phyloP scores from a whole-genome alignment of 768 basidiomycete species.

The Boletus tomentosulus region DNA sequence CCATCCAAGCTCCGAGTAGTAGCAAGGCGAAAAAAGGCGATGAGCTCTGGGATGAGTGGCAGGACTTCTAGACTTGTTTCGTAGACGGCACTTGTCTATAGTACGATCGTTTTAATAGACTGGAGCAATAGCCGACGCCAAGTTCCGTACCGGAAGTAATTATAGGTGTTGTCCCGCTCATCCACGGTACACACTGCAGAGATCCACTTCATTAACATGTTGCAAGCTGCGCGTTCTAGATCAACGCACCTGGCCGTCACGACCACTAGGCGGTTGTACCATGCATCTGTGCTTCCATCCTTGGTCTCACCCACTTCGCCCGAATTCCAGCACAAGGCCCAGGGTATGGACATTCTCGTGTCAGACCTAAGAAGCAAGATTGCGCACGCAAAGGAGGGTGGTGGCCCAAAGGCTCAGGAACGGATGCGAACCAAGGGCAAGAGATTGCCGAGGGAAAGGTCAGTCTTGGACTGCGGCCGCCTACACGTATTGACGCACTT shows the following conservation, averaged over 20 bases:
- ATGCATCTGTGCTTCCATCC: conserved; percentile 72
- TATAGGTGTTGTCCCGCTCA: not conserved
- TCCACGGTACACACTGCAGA: not conserved
- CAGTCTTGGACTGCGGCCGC: not conserved
- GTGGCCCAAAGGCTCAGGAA: conserved; percentile 69
- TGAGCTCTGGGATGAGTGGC: conserved; percentile 72
- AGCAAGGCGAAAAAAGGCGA: conserved; percentile 37
- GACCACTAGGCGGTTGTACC: conserved; percentile 41
- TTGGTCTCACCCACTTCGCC: conserved; percentile 63
- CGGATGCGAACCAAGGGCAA: conserved; percentile 78
- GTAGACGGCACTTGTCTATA: not conserved
- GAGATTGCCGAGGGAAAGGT: conserved; percentile 82
- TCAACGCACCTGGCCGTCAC: conserved; percentile 4
- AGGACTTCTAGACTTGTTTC: conserved; percentile 56
- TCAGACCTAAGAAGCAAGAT: conserved; percentile 59
- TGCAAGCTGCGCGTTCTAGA: conserved; percentile 17
- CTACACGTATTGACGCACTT: conserved; percentile 2
- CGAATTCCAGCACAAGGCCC: conserved; percentile 64
- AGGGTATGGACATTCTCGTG: conserved; percentile 68
- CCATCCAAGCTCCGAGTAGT: conserved; percentile 7
- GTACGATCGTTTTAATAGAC: conserved; percentile 1
- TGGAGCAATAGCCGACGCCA: conserved; percentile 11
- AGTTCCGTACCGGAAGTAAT: conserved; percentile 20
- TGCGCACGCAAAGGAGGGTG: conserved; percentile 60
- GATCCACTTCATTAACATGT: conserved; percentile 12